Base-by-base conservation (phyloP, 371 early-diverging fungal genomes). In the Mortierella sp. region DNA sequence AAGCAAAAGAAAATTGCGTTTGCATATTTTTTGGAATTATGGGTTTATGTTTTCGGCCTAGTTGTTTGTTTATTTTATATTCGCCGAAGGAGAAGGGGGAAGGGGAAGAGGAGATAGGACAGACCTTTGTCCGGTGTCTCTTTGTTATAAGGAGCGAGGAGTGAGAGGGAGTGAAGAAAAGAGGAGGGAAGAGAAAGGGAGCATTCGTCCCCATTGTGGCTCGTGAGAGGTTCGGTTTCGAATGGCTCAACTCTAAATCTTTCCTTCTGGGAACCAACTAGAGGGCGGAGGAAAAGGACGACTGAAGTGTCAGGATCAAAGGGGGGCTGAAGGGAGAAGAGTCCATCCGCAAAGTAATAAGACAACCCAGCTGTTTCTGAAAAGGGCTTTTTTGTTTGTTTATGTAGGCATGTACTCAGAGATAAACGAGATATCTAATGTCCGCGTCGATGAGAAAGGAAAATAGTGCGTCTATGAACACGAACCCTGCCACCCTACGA, bases 151-250 rank as follows among this genome's bases (percentile, higher is more conserved):
- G 18, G 5, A 60, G 16, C 8, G 14, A 63, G 18, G 35, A 35
- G 32, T 32, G 35, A 38, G 32, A 32, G 35, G 16, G 4, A 18
- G 12, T 12, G 12, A 12, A 14, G 60, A 58, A 63, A 18, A 18
- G 35, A 35, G 5, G 8, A 63, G 21, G 18, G 18, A 63, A 14
- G 63, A 16, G 63, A 63, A 16, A 18, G 2, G 32, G 63, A 35
- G 14, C 16, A 29, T 16, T 6, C 63, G 21, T 35, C 43, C 24
- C 24, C 68, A 24, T 68, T 41, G 68, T 41, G 68, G 41, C 68
- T 68, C 41, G 68, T 68, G 68, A 68, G 43, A 68, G 68, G 71
- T 71, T 29, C 49, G 18, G 71, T 71, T 71, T 71, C 48, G 5
- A 71, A 44, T 29, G 3, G 29, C 48, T 24, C 72, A 51, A 48